Evolutionary conservation across 805 yeast species (phyloP), one percentile per base, ranked within the genome.

Genomic region (Kodamaea sagamina): DNA sequence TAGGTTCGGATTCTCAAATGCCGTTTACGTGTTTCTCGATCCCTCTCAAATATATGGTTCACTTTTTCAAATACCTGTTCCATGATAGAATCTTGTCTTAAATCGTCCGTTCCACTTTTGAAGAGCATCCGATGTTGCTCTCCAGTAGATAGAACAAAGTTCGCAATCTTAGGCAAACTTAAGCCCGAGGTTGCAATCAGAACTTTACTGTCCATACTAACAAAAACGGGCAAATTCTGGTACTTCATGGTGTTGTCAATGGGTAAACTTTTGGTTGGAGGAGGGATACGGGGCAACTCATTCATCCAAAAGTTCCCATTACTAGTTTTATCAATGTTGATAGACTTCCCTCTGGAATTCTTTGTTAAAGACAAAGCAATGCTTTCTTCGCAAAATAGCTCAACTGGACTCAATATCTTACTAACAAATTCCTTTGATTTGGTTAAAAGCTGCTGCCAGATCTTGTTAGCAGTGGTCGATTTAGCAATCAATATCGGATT

Each of bases 21-120:
- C n/a, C 90, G 61, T 39, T 66, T 72, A 18, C 81, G 60, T 0
- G 92, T 72, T 24, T 77, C 78, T 41, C 72, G 72, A 54, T 86
- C 81, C 17, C 67, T 67, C 8, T 52, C 60, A 43, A 92, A 72
- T 27, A 89, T 75, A 10, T 70, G 63, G 55, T 90, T 89, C 11
- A 89, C 96, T 54, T 89, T 87, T 15, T 77, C 84, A 61, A 95
- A 93, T 1, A 92, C 98, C 59, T 93, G 98, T 60, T 92, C 95
- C 99, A 93, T 95, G 44, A 93, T 88, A 0, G 96, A 86, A 65
- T 93, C 99, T 63, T 95, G 99, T 40, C 98, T 70, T 41, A 93
- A 67, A 63, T 93, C 99, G 64, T 93, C 99, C 7, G 87, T 76
- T 4, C 95, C 89, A 18, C 88, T 88, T 58, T 93, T 93, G 50